Percentiles rank a stretch among this genome's conserved stretches.
Evolutionary conservation across 2,329 filamentous ascomycete species (phyloP).

Genomic region (Fusarium tuaranense): DNA sequence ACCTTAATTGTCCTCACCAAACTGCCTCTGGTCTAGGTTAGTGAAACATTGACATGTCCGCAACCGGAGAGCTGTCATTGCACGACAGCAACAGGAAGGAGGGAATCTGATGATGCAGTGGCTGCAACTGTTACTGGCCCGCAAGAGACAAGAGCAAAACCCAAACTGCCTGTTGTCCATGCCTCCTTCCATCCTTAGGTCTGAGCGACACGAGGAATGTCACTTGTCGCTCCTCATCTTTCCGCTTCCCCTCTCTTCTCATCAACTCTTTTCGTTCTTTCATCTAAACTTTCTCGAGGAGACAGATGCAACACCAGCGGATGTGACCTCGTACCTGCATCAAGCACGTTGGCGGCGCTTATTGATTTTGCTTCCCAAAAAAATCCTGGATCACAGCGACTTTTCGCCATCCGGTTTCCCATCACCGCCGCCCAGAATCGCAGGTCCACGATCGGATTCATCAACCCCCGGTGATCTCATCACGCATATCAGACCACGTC

Average conservation of each 20-base stretch:
- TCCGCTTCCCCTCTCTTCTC: background rate
- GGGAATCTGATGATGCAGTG: slow-evolving; percentile 36
- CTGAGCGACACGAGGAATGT: slow-evolving; percentile 20
- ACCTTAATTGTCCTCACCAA: background rate
- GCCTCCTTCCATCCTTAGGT: slow-evolving; percentile 4
- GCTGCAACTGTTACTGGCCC: slow-evolving; percentile 26
- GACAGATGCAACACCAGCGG: slow-evolving; percentile 15
- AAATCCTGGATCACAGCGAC: background rate
- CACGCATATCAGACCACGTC: slow-evolving; percentile 43
- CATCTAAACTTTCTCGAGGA: slow-evolving; percentile 23
- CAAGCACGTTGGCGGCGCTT: slow-evolving; percentile 27
- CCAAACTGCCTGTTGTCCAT: slow-evolving; percentile 4
- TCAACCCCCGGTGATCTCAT: slow-evolving; percentile 38
- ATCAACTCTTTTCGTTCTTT: slow-evolving; percentile 7
- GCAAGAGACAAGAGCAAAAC: slow-evolving; percentile 1
- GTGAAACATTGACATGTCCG: background rate
- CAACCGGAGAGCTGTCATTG: slow-evolving; percentile 17
- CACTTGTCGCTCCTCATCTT: slow-evolving; percentile 28
- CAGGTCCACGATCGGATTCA: slow-evolving; percentile 4
- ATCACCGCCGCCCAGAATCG: background rate
- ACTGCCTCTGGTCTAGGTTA: background rate
- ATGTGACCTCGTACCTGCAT: slow-evolving; percentile 40
- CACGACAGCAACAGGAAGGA: slow-evolving; percentile 27
- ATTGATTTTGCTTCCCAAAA: slow-evolving; percentile 2
- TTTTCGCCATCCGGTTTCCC: background rate